A percentile compares a stretch with the other conserved stretches of the same genome.
Evolutionary conservation across 2,329 filamentous ascomycete species (phyloP).

Genomic region (Grosmannia huntii): DNA sequence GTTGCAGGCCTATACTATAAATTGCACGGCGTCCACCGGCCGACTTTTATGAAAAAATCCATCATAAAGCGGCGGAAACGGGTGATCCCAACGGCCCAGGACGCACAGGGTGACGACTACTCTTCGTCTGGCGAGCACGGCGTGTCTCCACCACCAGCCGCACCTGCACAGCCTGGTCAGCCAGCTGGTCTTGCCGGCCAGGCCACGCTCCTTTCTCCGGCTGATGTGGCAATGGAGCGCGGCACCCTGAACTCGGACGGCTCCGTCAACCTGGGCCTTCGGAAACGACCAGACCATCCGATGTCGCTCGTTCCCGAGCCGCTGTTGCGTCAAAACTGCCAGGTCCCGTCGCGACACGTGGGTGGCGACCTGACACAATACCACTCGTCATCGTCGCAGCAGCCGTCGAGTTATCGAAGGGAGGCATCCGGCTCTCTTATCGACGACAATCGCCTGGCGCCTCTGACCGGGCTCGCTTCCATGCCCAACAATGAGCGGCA

Average conservation of each 20-base stretch:
- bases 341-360: constrained; percentile 25
- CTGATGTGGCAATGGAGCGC: constrained; percentile 25
- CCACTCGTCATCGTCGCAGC: constrained; percentile 24
- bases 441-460: constrained; percentile 47
- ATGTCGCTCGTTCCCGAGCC: constrained; percentile 35
- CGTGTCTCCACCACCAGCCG: constrained; percentile 25
- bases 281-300: constrained; percentile 32
- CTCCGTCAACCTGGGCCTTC: constrained; percentile 49
- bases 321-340: constrained; percentile 28
- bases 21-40: constrained; percentile 82
- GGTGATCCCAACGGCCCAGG: constrained; percentile 66
- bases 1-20: constrained; percentile 80
- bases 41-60: constrained; percentile 97
- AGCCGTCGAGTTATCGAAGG: constrained; percentile 23
- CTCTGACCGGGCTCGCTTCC: constrained; percentile 32
- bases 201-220: background rate
- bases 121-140: constrained; percentile 30
- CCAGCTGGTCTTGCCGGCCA: background rate
- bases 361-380: constrained; percentile 37
- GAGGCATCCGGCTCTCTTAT: constrained; percentile 29
- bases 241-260: constrained; percentile 51
- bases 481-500: constrained; percentile 32
- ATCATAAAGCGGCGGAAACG: constrained; percentile 94
- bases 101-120: constrained; percentile 27
- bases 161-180: background rate